These are phyloP conservation scores for Scopulariopsis brevicaulis DNA, from an alignment of 2,329 filamentous ascomycete genomes.

Conservation along the genomic window DNA sequence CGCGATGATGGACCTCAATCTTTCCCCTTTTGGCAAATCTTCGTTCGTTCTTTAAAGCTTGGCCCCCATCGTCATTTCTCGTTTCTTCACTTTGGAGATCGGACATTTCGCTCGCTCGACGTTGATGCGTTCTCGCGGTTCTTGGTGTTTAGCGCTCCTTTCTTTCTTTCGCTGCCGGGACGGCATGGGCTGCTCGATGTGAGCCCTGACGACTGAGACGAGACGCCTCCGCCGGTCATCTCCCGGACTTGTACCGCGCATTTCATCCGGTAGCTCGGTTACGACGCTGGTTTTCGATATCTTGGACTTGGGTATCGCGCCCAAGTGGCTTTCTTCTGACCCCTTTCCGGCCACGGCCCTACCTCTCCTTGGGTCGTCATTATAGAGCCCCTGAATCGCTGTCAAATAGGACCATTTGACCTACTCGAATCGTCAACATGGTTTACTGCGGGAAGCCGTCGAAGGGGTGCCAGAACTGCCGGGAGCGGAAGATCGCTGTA, in stretches of 20 bases:
- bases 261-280: not conserved
- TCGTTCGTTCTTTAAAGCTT: not conserved
- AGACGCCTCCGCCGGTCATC: not conserved
- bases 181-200: not conserved
- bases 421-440: constrained; percentile 24
- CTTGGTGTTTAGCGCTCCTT: not conserved
- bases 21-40: not conserved
- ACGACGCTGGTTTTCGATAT: not conserved
- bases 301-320: not conserved
- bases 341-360: not conserved
- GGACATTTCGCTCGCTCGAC: not conserved
- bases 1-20: not conserved
- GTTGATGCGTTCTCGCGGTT: not conserved
- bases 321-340: not conserved
- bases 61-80: not conserved
- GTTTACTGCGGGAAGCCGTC: constrained; percentile 48
- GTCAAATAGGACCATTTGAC: not conserved
- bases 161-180: not conserved
- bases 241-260: not conserved
- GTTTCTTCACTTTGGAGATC: too few species aligned
- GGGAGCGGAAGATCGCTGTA: constrained; percentile 44
- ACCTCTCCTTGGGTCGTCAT: not conserved
- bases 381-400: not conserved
- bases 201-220: not conserved
- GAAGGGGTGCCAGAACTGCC: constrained; percentile 42